phyloP scores from a whole-genome alignment of 352 stramenopile genomes.

The Pythium aquatile region DNA sequence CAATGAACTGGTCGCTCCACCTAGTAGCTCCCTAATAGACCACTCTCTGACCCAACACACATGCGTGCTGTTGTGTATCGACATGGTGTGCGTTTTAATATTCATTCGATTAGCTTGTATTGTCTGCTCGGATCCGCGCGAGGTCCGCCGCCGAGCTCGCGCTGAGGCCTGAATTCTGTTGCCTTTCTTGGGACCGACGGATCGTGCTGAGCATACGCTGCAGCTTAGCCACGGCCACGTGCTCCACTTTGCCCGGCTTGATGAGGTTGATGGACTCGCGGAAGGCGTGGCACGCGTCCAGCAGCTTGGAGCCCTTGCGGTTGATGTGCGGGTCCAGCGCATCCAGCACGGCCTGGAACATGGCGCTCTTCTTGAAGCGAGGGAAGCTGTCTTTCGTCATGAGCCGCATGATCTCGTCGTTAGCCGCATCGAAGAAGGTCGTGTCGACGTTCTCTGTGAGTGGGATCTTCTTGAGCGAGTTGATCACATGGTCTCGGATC shows the following conservation, averaged over 20 bases:
- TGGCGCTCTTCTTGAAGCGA: constrained; percentile 71
- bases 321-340: constrained; percentile 61
- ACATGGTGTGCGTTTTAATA: constrained; percentile 16
- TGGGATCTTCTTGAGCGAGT: constrained; percentile 30
- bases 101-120: constrained; percentile 5
- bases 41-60: background rate
- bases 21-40: background rate
- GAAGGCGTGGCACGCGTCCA: constrained; percentile 72
- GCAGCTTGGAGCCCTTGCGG: constrained; percentile 58
- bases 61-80: background rate
- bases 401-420: constrained; percentile 76
- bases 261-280: constrained; percentile 64
- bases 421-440: constrained; percentile 57
- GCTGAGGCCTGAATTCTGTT: constrained; percentile 20
- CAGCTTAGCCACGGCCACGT: constrained; percentile 45
- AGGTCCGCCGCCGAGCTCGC: constrained; percentile 3
- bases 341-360: constrained; percentile 67
- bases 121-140: constrained; percentile 19
- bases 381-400: constrained; percentile 83
- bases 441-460: constrained; percentile 28
- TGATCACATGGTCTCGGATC: constrained; percentile 52
- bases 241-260: constrained; percentile 53
- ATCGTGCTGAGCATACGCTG: constrained; percentile 73
- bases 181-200: constrained; percentile 53
- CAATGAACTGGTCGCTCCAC: background rate